These are phyloP conservation scores for Nyssa sinensis DNA, from an alignment of 148 eudicot genomes.

Conservation along the genomic window DNA sequence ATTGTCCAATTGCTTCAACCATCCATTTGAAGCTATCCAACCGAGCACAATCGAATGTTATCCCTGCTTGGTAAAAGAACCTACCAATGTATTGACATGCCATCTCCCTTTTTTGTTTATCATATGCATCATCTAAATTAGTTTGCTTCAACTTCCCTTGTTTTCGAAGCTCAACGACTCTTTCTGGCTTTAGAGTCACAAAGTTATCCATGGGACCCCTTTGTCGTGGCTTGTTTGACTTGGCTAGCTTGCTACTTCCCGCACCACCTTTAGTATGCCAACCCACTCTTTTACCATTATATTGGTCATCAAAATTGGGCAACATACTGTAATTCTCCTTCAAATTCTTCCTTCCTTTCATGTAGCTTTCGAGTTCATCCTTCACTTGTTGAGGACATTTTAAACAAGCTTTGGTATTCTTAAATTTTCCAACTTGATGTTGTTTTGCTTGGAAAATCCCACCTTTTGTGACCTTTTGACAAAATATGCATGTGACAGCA, in stretches of 20 bases:
- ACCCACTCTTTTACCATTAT: neutral
- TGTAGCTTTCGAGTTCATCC: neutral
- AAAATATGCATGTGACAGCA: neutral
- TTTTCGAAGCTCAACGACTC: neutral
- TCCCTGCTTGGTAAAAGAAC: constrained; percentile 18
- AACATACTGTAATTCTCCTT: neutral
- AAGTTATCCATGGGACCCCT: neutral
- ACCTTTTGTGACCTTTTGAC: neutral
- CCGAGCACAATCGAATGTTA: neutral
- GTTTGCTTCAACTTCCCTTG: constrained; percentile 1
- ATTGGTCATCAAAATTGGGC: neutral
- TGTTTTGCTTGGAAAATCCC: neutral
- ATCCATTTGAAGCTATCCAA: no score
- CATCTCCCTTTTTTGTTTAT: constrained; percentile 4
- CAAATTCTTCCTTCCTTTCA: neutral
- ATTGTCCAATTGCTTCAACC: constrained; percentile 9
- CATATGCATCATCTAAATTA: no score
- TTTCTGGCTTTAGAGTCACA: constrained; percentile 1
- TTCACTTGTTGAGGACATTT: no score
- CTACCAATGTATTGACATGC: constrained; percentile 5
- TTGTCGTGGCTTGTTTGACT: neutral
- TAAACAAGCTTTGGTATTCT: neutral
- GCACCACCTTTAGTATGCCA: neutral
- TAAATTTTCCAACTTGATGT: constrained; percentile 11
- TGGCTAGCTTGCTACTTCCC: neutral